phyloP scores from a whole-genome alignment of 306 rosid genomes.

The Begonia fuchsioides region DNA sequence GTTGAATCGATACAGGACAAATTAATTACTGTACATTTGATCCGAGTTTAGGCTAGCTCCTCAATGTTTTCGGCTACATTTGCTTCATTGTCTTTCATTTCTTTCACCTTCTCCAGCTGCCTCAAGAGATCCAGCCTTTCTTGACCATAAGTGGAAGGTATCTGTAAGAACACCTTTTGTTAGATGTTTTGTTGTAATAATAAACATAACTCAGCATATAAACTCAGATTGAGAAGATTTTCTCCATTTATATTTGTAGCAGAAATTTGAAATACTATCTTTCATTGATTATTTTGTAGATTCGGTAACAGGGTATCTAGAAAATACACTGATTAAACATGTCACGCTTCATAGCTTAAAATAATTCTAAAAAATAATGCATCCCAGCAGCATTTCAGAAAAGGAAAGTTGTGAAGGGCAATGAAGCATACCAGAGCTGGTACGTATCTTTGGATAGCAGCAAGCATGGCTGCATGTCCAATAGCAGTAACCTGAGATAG shows the following conservation, averaged over 20 bases:
- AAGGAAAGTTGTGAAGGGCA: neutral
- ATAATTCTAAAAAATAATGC: neutral
- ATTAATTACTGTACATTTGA: slow-evolving; percentile 14
- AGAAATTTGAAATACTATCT: no score
- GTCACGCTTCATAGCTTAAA: no score
- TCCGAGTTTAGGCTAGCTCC: slow-evolving; percentile 32
- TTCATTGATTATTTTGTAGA: no score
- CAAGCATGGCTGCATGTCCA: slow-evolving; percentile 97
- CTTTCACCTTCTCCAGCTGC: slow-evolving; percentile 85
- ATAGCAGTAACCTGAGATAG: slow-evolving; percentile 79
- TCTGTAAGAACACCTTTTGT: slow-evolving; percentile 34
- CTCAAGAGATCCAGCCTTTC: slow-evolving; percentile 93
- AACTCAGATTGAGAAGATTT: no score
- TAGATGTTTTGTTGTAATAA: neutral
- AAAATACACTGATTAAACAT: no score
- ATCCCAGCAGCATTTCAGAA: slow-evolving; percentile 4
- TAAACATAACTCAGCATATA: no score
- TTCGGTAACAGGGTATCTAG: no score
- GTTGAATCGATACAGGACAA: slow-evolving; percentile 36
- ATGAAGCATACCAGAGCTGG: slow-evolving; percentile 65
- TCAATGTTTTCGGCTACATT: slow-evolving; percentile 35
- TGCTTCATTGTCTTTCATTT: slow-evolving; percentile 43
- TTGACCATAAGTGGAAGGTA: slow-evolving; percentile 86
- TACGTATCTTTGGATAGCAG: slow-evolving; percentile 96
- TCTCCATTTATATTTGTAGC: no score